Base-by-base conservation (phyloP, 306 rosid species). In the Potentilla sterilis region DNA sequence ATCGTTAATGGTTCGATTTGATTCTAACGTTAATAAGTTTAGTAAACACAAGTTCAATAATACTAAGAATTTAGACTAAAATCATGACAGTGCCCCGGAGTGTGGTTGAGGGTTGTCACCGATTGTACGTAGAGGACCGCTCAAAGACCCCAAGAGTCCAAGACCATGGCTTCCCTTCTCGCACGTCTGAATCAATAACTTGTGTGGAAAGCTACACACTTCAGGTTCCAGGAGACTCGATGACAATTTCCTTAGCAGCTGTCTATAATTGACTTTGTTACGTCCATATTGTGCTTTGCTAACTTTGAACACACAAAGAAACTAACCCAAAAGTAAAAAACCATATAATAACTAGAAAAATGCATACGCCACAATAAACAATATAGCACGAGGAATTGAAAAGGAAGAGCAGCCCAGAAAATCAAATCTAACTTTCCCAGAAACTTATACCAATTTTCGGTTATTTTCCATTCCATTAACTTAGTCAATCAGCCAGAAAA, bases 391-490 rank as follows among this genome's bases (percentile, higher is more conserved):
- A 67, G 70, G 12, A 54, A 38, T 41, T 5, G 11, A 54, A 24
- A 34, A 62, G 9, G 14, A 22, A 22, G 15, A 57, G 28, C 22
- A 32, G 34, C 69, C 77, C 58, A 0, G 21, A 15, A 41, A 41
- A 41, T 16, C 19, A 24, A 22, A 40, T 14, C 38, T 18, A 24
- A 8, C 18, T 73, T 28, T 41, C 63, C 71, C 46, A 69, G 28
- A 67, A 73, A 65, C 69, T 77, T 81, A 78, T 58, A 2, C 84
- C 54, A 48, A 77, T 74, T 67, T 81, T 54, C 67, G 40, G 47
- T 21, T 19, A 77, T 74, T 67, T 81, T 54, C 67, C 44, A 54
- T 21, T 19, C 38, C 9, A 7, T 74, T 42, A 59, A 44, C 51
- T 9, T 3, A 10, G 77, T 74, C 70, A 74, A 61, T 24, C 24